Evolutionary conservation across 805 yeast genomes (phyloP), one percentile per base, ranked within the genome.

Genomic region (Metahyphopichia silvanorum): DNA sequence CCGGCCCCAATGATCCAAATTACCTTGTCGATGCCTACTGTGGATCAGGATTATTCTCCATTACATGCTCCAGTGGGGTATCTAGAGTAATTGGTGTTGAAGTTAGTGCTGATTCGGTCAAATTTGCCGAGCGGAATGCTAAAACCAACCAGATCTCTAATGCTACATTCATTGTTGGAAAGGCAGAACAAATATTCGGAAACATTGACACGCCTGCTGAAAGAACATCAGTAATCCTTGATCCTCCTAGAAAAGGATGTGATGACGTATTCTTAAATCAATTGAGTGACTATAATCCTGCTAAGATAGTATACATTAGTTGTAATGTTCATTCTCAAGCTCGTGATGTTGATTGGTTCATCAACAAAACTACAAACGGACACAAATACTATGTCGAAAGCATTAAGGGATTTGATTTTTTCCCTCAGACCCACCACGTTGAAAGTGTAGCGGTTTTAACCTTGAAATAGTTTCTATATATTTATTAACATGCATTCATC

Each of bases 281-380:
- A 63, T 68, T 93, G 36, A 74, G 93, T 14, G 86, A 70, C 14
- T 93, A 85, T 60, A 69, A 75, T 40, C 98, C 98, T 2, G 83
- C 83, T 11, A 79, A 80, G 47, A 78, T 93, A 34, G 94, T 93
- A n/a, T 93, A 93, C 61, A 85, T 93, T 36, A 86, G 96, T 40
- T 93, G 98, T 69, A 93, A 93, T 53, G 98, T 93, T 30, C 97
- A 91, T 63, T 86, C 96, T 13, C 98, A 93, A 60, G 98, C 98
- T 4, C 71, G 98, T 47, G 98, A 93, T 56, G 55, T 93, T 28
- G 91, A 86, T 45, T 88, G 79, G 67, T 85, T 93, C 51, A 57
- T 89, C 35, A 75, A 72, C 40, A 71, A 79, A 22, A 80, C 91
- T 6, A 69, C 63, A 21, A 66, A 77, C 43, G 93, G 93, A 4